phyloP scores from a whole-genome alignment of 208 protist genomes.

The Trypanosoma lewisi region DNA sequence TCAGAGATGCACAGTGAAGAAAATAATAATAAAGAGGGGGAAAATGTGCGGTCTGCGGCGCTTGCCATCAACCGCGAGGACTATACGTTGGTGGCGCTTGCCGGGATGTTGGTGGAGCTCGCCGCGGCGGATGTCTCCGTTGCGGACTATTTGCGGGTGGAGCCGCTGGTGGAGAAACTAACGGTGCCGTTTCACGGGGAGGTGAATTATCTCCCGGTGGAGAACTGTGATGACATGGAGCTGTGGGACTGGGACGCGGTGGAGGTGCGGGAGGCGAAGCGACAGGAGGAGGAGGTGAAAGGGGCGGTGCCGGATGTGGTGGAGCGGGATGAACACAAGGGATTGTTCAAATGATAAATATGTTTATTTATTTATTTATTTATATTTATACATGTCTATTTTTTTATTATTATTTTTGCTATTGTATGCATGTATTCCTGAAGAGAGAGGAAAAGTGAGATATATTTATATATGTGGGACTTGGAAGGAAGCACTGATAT shows the following conservation, averaged over 20 bases:
- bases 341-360: constrained; percentile 61
- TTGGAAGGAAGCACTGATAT: neutral
- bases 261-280: constrained; percentile 45
- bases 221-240: constrained; percentile 88
- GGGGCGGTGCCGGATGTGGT: constrained; percentile 48
- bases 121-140: constrained; percentile 46
- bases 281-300: constrained; percentile 1
- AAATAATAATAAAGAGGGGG: neutral
- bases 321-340: constrained; percentile 63
- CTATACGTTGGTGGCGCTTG: constrained; percentile 77
- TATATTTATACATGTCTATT: neutral
- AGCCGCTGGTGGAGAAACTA: constrained; percentile 80
- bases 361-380: constrained; percentile 14
- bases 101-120: constrained; percentile 78
- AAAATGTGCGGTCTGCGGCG: constrained; percentile 15
- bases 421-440: no score
- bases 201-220: constrained; percentile 70
- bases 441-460: no score
- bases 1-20: neutral
- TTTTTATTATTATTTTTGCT: constrained; percentile 4
- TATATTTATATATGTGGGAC: no score
- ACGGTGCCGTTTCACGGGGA: constrained; percentile 69
- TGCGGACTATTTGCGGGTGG: constrained; percentile 61
- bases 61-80: constrained; percentile 70
- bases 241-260: constrained; percentile 68